Base-by-base conservation (phyloP, 139 green algal species). In the Volvox africanus region DNA sequence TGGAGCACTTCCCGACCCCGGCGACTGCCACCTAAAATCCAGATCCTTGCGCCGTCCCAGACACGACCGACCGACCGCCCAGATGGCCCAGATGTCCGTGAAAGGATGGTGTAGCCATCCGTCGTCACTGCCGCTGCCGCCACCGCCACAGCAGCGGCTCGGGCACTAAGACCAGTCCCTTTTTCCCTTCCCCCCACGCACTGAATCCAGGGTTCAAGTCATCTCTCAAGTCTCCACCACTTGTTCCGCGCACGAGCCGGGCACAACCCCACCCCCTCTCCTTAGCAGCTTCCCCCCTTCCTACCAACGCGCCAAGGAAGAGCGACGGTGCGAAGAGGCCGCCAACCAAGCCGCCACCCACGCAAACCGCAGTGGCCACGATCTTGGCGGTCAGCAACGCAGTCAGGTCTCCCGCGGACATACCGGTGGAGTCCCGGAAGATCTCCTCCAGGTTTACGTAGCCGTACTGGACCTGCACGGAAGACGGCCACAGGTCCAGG, bases 301-400 rank as follows among this genome's bases (percentile, higher is more conserved):
- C 82, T 62, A 96, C 93, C 50, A 95, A 77, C 26, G 95, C 94
- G 62, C 97, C 98, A 61, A 99, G 97, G 92, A 99, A 99, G 61
- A 99, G 97, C 13, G 96, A 98, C 9, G 98, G 98, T 30, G 98
- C 98, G 89, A 99, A 99, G 20, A 99, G 92, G 21, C 98, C 98
- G 11, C 98, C 98, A 76, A 99, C 96, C 21, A 98, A 93, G 13
- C 97, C 97, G 2, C 92, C 96, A 28, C 96, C 96, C 50, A 95
- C 93, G 88, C 95, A 98, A 32, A 99, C 90, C 36, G 76, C 82
- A 2, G 98, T 99, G 36, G 96, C 95, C 9, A 97, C 92, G n/a
- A 99, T 95, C 94, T 99, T 99, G 35, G 95, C 95, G 2, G 97
- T 80, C 84, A 99, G 94, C 33, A 99, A 94, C 20, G 88, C 88